phyloP scores from a whole-genome alignment of 495 filamentous ascomycete genomes.

The Daldinia loculata region DNA sequence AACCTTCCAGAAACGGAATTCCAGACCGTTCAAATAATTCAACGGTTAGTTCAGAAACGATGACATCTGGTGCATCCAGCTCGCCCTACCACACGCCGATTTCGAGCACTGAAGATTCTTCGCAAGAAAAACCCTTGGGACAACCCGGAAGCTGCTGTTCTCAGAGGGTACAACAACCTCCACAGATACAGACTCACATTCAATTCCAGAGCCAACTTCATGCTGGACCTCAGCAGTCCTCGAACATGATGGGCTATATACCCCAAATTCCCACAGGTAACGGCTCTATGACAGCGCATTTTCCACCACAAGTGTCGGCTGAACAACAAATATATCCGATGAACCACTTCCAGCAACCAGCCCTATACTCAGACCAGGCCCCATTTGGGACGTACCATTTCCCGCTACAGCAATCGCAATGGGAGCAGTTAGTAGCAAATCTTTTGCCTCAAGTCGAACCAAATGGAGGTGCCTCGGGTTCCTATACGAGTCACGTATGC shows the following conservation, averaged over 20 bases:
- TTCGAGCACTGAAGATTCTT: constrained; percentile 25
- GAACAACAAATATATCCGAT: constrained; percentile 28
- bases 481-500: constrained; percentile 61
- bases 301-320: constrained; percentile 2
- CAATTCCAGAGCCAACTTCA: constrained; percentile 23
- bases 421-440: constrained; percentile 46
- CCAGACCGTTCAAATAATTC: constrained; percentile 29
- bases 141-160: constrained; percentile 33
- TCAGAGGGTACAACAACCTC: constrained; percentile 18
- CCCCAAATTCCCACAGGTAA: constrained; percentile 16
- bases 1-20: constrained; percentile 26
- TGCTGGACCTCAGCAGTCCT: constrained; percentile 7
- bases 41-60: constrained; percentile 25
- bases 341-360: constrained; percentile 28
- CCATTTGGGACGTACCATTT: constrained; percentile 53
- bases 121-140: constrained; percentile 23
- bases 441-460: constrained; percentile 23
- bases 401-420: constrained; percentile 54
- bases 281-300: constrained; percentile 16
- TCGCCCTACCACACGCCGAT: constrained; percentile 37
- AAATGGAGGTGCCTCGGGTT: constrained; percentile 6
- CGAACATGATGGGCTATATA: constrained; percentile 22
- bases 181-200: constrained; percentile 19
- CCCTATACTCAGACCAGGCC: constrained; percentile 46
- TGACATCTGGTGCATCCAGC: constrained; percentile 27